Conservation (phyloP, 192 early-diverging fungal species). For the Obelidium mucronatum region DNA sequence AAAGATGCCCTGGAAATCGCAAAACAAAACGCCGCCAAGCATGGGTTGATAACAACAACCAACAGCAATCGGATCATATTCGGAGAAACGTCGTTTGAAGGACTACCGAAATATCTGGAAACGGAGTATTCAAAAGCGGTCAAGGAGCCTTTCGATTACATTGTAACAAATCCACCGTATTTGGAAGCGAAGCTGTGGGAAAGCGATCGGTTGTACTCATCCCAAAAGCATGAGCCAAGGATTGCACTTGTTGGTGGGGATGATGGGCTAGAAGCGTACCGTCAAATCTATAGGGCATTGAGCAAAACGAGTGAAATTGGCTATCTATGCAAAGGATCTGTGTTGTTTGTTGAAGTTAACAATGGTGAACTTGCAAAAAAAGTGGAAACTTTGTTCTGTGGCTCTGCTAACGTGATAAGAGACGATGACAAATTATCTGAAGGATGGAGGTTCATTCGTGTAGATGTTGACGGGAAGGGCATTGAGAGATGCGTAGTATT, state of each 20-base stretch:
- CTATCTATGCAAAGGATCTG: neutral
- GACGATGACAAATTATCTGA: neutral
- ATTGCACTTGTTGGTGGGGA: conserved; percentile 70
- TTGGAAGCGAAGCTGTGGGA: conserved; percentile 44
- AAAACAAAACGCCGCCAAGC: neutral
- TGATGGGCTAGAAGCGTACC: conserved; percentile 71
- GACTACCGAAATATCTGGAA: neutral
- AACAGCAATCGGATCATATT: neutral
- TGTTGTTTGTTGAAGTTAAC: conserved; percentile 30
- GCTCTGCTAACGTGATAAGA: too few relatives aligned
- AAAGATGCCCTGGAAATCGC: conserved; percentile 14
- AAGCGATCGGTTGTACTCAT: conserved; percentile 48
- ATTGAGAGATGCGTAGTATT: conserved; percentile 17
- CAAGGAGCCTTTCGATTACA: conserved; percentile 58
- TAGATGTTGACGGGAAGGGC: conserved; percentile 10
- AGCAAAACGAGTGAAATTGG: neutral
- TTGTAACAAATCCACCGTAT: conserved; percentile 82
- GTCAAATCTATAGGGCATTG: conserved; percentile 24
- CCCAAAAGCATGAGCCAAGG: conserved; percentile 63
- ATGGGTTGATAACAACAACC: too few relatives aligned
- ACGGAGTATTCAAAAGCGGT: neutral
- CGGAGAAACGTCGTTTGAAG: neutral
- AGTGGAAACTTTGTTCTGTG: conserved; percentile 27
- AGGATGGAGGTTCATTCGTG: conserved; percentile 2
- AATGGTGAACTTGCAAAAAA: conserved; percentile 1